phyloP scores from a whole-genome alignment of 192 early-diverging fungal species.

The Coemansia sp. region DNA sequence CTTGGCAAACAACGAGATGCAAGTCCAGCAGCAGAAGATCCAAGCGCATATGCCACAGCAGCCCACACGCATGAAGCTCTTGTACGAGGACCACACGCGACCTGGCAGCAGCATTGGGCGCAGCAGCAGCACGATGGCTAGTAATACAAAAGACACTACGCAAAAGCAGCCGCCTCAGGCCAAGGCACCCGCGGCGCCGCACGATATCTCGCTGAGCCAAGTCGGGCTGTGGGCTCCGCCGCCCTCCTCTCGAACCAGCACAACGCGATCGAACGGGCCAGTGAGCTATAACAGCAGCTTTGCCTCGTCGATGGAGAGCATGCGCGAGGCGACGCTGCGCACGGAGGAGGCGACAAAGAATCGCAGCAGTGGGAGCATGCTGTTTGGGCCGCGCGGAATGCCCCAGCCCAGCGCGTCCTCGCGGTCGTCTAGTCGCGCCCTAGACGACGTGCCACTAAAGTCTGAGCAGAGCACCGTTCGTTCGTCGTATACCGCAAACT shows the following conservation, averaged over 20 bases:
- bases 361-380: slow-evolving; percentile 46
- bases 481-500: slow-evolving; percentile 14
- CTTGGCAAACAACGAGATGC: slow-evolving; percentile 56
- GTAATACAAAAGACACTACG: neutral
- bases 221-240: slow-evolving; percentile 38
- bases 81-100: slow-evolving; percentile 52
- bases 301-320: slow-evolving; percentile 52
- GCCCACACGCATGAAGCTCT: slow-evolving; percentile 54
- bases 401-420: slow-evolving; percentile 14
- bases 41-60: slow-evolving; percentile 51
- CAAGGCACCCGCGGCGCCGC: neutral
- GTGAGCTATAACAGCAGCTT: slow-evolving; percentile 33
- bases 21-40: slow-evolving; percentile 56
- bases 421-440: slow-evolving; percentile 31
- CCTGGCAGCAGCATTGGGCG: slow-evolving; percentile 28
- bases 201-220: slow-evolving; percentile 30
- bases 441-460: slow-evolving; percentile 17
- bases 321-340: slow-evolving; percentile 44
- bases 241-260: slow-evolving; percentile 8
- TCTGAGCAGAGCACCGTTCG: slow-evolving; percentile 26
- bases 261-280: slow-evolving; percentile 1
- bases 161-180: slow-evolving; percentile 1
- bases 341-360: slow-evolving; percentile 32
- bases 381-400: slow-evolving; percentile 57
- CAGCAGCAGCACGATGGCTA: slow-evolving; percentile 18